Base-by-base conservation (phyloP, 73 alveolate species). In the Blepharisma japonicum region DNA sequence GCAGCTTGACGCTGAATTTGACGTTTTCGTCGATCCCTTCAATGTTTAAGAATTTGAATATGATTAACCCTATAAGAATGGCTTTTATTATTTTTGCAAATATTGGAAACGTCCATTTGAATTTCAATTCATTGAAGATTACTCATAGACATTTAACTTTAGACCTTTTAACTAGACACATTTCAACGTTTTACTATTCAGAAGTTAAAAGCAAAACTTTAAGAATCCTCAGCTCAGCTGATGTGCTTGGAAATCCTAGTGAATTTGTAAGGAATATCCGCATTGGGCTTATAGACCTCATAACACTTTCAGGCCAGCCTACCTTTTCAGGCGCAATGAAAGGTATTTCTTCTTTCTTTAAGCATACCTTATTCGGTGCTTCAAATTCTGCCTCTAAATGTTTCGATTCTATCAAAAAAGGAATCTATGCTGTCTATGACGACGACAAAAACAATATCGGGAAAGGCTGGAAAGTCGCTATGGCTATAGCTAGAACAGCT, bases 341-440 rank as follows among this genome's bases (percentile, higher is more conserved):
- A 14, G 74, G 74, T 2, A 18, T 61, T n/a, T 14, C 38, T 9
- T 20, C 50, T 14, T 61, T 61, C 46, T 61, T 61, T 61, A 61
- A 61, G n/a, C 74, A 61, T 25, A 18, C 50, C 38, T 8, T 61
- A 8, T 61, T 61, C 47, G 74, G 74, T 2, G 74, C 74, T 61
- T 61, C 74, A 25, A 61, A 61, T 25, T 61, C 74, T 8, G 23
- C 23, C 4, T 61, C 14, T 1, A 61, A 61, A 39, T 25, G 14
- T 14, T 61, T 61, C 47, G 74, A 61, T 14, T 61, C 74, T 61
- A 14, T 61, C 23, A 61, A 61, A 61, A n/a, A 61, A 8, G 74
- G 74, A 25, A 61, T 61, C 47, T 14, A 61, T 5, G 11, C 74
- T 18, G 23, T 61, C 4, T 20, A 20, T 25, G n/a, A 14, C 2